A percentile compares a stretch with the other conserved stretches of the same genome.
These are phyloP conservation scores for Lactarius hengduanensis DNA, from an alignment of 768 basidiomycete species.

Conservation along the genomic window DNA sequence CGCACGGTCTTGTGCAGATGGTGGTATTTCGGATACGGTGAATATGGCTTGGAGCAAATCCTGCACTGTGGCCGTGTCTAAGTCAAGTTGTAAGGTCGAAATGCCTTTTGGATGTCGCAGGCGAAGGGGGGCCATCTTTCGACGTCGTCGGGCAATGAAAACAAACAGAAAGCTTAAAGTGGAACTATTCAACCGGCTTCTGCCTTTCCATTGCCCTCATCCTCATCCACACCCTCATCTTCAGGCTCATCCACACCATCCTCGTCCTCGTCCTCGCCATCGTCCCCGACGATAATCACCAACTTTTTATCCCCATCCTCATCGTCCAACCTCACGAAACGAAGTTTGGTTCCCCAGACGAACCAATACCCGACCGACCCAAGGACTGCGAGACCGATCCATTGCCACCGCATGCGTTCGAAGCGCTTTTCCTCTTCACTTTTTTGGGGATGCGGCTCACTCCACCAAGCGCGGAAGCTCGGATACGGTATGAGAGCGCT, in stretches of 20 bases:
- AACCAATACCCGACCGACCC: slow-evolving; percentile 42
- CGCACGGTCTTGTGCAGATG: slow-evolving; percentile 77
- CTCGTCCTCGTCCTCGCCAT: slow-evolving; percentile 13
- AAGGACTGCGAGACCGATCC: slow-evolving; percentile 44
- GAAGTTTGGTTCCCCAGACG: slow-evolving; percentile 19
- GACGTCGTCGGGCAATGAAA: neutral
- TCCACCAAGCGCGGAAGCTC: slow-evolving; percentile 35
- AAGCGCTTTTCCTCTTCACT: slow-evolving; percentile 48
- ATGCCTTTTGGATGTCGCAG: slow-evolving; percentile 85
- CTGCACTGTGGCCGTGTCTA: slow-evolving; percentile 60
- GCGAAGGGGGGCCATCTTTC: slow-evolving; percentile 65
- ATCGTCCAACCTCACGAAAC: neutral
- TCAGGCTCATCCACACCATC: neutral
- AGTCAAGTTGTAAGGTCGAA: slow-evolving; percentile 68
- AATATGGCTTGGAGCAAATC: slow-evolving; percentile 76
- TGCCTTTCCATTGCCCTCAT: neutral
- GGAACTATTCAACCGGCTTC: neutral
- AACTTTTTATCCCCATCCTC: slow-evolving; percentile 18
- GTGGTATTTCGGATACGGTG: slow-evolving; percentile 62
- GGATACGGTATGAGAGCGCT: slow-evolving; percentile 27
- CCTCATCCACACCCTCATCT: neutral
- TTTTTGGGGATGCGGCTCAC: slow-evolving; percentile 28
- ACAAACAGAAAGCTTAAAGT: neutral
- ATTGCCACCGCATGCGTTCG: slow-evolving; percentile 52
- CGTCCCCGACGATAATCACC: slow-evolving; percentile 15